Evolutionary conservation across 345 rosid species (phyloP), one percentile per base, ranked within the genome.

Genomic region (Raphanus sativus): DNA sequence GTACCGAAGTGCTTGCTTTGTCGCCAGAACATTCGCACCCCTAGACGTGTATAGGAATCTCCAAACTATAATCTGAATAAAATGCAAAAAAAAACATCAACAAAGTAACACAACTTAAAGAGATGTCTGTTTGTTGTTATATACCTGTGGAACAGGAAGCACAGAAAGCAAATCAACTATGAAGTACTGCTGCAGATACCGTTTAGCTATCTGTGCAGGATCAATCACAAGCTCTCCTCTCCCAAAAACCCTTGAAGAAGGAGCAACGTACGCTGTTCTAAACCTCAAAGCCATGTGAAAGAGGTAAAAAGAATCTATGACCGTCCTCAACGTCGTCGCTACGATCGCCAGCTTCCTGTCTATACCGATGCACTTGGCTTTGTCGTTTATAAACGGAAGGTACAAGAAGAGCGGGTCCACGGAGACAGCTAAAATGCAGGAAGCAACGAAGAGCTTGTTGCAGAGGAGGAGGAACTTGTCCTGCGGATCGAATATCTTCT

Each of bases 221-320:
- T 92, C 96, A 62, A 91, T 92, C 58, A 95, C 99, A 71, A 92
- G 97, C 75, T 92, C 99, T 45, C 99, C 99, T 17, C 98, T 83
- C 66, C 99, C 99, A 65, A 95, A 95, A 67, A 92, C 97, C 69
- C 97, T 90, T 58, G 99, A 95, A 4, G 99, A 95, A 1, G 98
- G 99, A 25, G 98, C 98, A 78, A 95, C 92, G 76, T 88, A 95
- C 17, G 97, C 98, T 65, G 99, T 95, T 68, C 98, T 96, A 82
- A 95, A 95, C 85, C 89, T 85, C 32, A 95, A 83, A 74, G 88
- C 90, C 94, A 95, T 95, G 81, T 85, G 99, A 50, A 92, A 73
- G 70, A 95, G 97, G 84, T 95, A 95, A 86, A 92, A 92, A 16
- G 74, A 85, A 89, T 95, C 99, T 32, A 92, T 70, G 32, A 85